Evolutionary conservation across 768 basidiomycete species (phyloP).

Genomic region (Clitopilus passeckerianus): DNA sequence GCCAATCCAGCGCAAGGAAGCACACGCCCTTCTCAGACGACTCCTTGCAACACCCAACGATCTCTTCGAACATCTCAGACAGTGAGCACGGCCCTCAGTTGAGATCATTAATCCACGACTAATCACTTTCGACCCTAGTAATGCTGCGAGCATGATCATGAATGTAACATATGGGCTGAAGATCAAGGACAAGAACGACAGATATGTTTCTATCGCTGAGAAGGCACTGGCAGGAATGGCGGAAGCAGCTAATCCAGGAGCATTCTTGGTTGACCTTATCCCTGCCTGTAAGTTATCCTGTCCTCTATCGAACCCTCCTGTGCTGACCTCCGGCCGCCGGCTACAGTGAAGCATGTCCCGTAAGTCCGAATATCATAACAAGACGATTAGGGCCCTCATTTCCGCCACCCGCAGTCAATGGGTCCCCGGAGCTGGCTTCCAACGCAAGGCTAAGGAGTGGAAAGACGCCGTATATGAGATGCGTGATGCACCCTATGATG

Average conservation of each 20-base stretch:
- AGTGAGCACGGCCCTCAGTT: conserved; percentile 26
- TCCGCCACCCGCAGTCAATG: conserved; percentile 26
- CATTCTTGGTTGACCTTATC: conserved; percentile 47
- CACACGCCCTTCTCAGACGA: conserved; percentile 37
- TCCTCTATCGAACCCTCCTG: not conserved
- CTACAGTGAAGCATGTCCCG: conserved; percentile 46
- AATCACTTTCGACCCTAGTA: conserved; percentile 21
- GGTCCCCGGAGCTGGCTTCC: conserved; percentile 47
- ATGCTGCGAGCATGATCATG: conserved; percentile 49
- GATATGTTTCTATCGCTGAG: conserved; percentile 48
- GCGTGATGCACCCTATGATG: conserved; percentile 37
- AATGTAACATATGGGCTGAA: conserved; percentile 46
- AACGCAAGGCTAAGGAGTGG: conserved; percentile 46
- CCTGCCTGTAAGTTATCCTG: conserved; percentile 26
- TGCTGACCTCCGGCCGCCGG: not conserved
- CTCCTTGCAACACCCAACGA: conserved; percentile 37
- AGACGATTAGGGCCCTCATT: not conserved
- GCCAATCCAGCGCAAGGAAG: conserved; percentile 40
- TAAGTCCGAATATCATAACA: conserved; percentile 13
- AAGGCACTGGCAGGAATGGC: conserved; percentile 46
- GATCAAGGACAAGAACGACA: conserved; percentile 35
- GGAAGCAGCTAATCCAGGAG: conserved; percentile 45
- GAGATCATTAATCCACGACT: not conserved
- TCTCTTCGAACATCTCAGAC: conserved; percentile 43
- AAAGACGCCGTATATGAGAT: conserved; percentile 41